Conservation (phyloP, 257 asterid genomes). For the Scutellaria galericulata region DNA sequence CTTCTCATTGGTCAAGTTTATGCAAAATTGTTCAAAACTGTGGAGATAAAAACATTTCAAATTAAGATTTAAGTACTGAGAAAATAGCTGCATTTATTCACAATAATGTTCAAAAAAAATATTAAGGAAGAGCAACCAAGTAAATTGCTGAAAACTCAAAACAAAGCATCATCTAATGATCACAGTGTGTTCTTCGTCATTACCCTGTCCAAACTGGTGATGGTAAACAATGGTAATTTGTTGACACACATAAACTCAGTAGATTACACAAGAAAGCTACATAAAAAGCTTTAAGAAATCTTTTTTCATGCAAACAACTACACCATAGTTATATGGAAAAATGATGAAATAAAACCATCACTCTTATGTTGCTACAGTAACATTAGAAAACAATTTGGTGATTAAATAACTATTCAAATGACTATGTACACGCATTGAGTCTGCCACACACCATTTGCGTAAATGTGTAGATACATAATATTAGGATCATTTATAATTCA, state of each 20-base stretch:
- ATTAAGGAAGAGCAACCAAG: constrained; percentile 15
- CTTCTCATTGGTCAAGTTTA: constrained; percentile 96
- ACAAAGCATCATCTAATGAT: constrained; percentile 19
- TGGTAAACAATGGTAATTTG: constrained; percentile 6
- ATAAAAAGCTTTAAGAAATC: background rate
- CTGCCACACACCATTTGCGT: background rate
- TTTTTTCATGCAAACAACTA: background rate
- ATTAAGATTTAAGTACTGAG: constrained; percentile 25
- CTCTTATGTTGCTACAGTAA: background rate
- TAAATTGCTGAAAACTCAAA: constrained; percentile 14
- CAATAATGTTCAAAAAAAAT: constrained; percentile 20
- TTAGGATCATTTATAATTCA: background rate
- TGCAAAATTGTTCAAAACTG: constrained; percentile 98
- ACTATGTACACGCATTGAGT: background rate
- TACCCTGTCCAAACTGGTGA: constrained; percentile 17
- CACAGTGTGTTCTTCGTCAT: background rate
- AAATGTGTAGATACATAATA: constrained; percentile 1
- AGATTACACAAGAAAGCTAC: background rate
- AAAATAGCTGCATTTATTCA: constrained; percentile 11
- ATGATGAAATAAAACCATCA: constrained; percentile 10
- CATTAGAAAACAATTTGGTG: background rate
- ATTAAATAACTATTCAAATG: background rate
- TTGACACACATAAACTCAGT: background rate
- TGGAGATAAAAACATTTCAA: constrained; percentile 33
- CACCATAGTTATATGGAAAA: background rate